Evolutionary conservation across 176 grass and related monocot species (phyloP).

Genomic region (Musa beccarii): DNA sequence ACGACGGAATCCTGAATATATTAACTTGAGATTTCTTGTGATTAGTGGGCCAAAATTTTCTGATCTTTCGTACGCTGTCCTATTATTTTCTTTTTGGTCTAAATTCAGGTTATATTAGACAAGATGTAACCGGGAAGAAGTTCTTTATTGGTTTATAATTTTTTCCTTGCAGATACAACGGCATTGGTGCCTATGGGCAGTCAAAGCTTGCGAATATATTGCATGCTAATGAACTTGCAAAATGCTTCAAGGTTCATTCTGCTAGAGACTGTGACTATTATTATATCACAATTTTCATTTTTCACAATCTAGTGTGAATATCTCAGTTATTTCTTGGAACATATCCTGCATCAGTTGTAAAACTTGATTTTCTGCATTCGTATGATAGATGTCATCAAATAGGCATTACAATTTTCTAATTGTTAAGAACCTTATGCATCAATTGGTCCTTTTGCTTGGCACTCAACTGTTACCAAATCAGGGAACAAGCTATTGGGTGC

Average conservation of each 20-base stretch:
- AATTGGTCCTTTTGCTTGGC: neutral
- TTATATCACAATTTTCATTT: too few relatives aligned
- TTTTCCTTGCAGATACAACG: slow-evolving; percentile 48
- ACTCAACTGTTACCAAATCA: neutral
- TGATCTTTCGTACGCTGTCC: neutral
- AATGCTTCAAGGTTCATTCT: slow-evolving; percentile 46
- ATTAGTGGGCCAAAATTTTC: neutral
- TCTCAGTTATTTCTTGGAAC: neutral
- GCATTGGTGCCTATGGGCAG: slow-evolving; percentile 69
- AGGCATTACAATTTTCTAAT: neutral
- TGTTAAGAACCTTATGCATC: neutral
- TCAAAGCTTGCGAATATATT: slow-evolving; percentile 91
- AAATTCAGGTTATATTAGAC: neutral
- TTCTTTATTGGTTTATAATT: slow-evolving; percentile 19
- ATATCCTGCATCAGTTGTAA: neutral
- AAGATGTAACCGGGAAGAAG: neutral
- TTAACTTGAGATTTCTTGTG: neutral
- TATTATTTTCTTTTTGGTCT: neutral
- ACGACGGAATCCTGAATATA: slow-evolving; percentile 26
- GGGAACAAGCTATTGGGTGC: neutral
- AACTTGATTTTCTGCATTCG: neutral
- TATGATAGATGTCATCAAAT: neutral
- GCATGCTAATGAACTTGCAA: slow-evolving; percentile 85
- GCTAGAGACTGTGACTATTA: neutral
- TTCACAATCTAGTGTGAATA: neutral